Evolutionary conservation across 257 asterid species (phyloP).

Genomic region (Cordia subcordata): DNA sequence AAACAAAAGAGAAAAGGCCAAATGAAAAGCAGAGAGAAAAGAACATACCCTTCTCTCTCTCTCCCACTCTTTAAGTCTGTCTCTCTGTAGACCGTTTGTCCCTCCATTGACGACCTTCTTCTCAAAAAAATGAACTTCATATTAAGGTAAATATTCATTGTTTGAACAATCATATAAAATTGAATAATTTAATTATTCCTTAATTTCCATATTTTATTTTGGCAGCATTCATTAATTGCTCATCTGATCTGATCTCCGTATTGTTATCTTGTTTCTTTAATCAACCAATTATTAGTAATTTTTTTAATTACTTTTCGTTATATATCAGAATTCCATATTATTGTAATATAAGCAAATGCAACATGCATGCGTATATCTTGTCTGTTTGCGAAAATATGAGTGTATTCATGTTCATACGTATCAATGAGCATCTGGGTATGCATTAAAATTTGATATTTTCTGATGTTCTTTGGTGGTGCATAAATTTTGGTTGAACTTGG

Average conservation of each 20-base stretch:
- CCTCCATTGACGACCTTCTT: conserved; percentile 36
- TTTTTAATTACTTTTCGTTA: conserved; percentile 8
- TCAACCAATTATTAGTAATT: conserved; percentile 10
- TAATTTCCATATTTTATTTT: no score
- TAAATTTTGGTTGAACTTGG: conserved; percentile 17
- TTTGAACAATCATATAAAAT: no score
- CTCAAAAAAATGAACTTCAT: conserved; percentile 17
- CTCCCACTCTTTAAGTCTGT: conserved; percentile 4
- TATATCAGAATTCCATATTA: conserved; percentile 18
- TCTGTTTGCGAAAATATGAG: conserved; percentile 5
- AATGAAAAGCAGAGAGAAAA: conserved; percentile 4
- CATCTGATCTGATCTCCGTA: conserved; percentile 48
- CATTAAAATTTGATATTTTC: no score
- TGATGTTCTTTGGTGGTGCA: conserved; percentile 10
- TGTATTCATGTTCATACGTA: conserved; percentile 6
- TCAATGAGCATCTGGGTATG: conserved; percentile 27
- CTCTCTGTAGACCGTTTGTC: conserved; percentile 17
- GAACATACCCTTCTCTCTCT: conserved; percentile 11
- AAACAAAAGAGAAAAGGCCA: conserved; percentile 1
- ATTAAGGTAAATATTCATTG: not conserved
- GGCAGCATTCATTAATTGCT: conserved; percentile 1
- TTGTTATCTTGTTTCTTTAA: not conserved
- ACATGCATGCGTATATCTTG: conserved; percentile 12
- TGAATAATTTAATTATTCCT: not conserved
- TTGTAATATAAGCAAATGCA: conserved; percentile 7